Base-by-base conservation (phyloP, 2,329 filamentous ascomycete species). In the Coccinonectria pachysandricola region DNA sequence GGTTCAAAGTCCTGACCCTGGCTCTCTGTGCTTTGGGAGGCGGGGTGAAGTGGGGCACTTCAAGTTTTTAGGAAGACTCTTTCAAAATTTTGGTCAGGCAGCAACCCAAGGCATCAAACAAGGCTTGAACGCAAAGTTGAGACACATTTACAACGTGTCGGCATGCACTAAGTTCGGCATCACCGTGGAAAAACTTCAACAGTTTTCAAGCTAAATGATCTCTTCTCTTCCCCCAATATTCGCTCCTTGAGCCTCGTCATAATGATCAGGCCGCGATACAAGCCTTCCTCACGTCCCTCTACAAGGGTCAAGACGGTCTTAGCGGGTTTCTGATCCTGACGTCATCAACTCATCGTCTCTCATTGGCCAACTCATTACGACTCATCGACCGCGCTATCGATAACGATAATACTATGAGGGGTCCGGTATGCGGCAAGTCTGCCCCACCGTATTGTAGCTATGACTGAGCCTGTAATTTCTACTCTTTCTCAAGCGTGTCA, bases 11-110 rank as follows among this genome's bases (percentile, higher is more conserved):
- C 27, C 27, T 35, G 34, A 35, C 42, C 19, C 31, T 34, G 37
- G 37, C 38, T 27, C 34, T 36, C 36, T 41, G 26, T 32, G 41
- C 37, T 40, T 35, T 29, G 37, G 40, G 45, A 53, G 49, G 53
- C 53, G 54, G 54, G 54, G 54, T 57, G 52, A 49, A 53, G 54
- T 56, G 54, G 54, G 53, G 53, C 51, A 39, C 32, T 32, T 45
- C n/a, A n/a, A n/a, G n/a, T n/a, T n/a, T n/a, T n/a, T n/a, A n/a
- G n/a, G n/a, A n/a, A n/a, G n/a, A n/a, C n/a, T n/a, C n/a, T 50
- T 47, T 43, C 38, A 46, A 52, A 47, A 49, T 54, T 51, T 52
- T 46, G 46, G 31, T 53, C 47, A 54, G 52, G 52, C 52, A 54
- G 42, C 49, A 51, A 54, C 30, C 40, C 50, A 48, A 53, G 48